These are phyloP conservation scores for Evernia prunastri DNA, from an alignment of 495 filamentous ascomycete species.

Conservation along the genomic window DNA sequence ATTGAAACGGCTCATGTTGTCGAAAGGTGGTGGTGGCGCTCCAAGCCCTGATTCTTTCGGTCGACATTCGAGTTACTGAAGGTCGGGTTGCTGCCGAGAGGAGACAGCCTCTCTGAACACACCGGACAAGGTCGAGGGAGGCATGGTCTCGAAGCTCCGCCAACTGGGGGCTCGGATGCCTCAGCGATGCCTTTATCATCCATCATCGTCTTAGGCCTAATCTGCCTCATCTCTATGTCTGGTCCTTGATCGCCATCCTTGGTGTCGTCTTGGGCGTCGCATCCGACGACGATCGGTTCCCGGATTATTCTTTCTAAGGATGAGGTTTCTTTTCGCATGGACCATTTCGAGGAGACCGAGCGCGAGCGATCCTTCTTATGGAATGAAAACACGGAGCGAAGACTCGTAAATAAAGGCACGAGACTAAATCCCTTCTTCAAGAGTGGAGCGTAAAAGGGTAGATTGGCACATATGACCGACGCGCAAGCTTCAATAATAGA, in stretches of 20 bases:
- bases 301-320: background rate
- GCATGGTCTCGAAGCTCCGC: too few species aligned
- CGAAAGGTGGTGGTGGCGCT: too few species aligned
- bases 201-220: background rate
- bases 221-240: background rate
- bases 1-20: too few species aligned
- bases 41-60: too few species aligned
- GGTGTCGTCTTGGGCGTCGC: background rate
- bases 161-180: too few species aligned
- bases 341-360: background rate
- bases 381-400: background rate
- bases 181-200: too few species aligned
- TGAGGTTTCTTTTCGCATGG: background rate
- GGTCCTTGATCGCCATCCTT: background rate
- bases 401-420: background rate
- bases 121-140: too few species aligned
- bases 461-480: constrained; percentile 12
- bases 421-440: background rate
- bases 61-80: too few species aligned
- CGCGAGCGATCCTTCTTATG: background rate
- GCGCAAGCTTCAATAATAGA: constrained; percentile 16
- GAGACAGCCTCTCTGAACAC: too few species aligned
- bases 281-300: background rate
- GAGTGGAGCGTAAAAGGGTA: constrained; percentile 5
- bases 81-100: too few species aligned